phyloP scores from a whole-genome alignment of 148 eudicot genomes.

The Rheum nobile region DNA sequence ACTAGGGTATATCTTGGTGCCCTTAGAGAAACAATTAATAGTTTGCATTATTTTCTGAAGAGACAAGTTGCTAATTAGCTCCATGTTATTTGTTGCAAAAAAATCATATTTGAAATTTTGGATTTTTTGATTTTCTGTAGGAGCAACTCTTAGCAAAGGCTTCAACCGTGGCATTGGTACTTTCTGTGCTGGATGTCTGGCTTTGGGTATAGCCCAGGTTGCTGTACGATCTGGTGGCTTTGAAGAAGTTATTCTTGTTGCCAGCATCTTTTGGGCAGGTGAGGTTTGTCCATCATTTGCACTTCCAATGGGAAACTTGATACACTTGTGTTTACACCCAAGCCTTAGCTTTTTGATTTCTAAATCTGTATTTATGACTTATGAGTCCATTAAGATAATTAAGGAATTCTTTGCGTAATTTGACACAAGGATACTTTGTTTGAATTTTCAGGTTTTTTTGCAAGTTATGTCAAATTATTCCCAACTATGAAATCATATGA shows the following conservation, averaged over 20 bases:
- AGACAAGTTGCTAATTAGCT: too few relatives aligned
- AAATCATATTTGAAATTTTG: not conserved
- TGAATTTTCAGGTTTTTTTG: constrained; percentile 28
- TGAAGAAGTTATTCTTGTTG: constrained; percentile 22
- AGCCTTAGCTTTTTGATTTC: not conserved
- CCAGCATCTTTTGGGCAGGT: constrained; percentile 38
- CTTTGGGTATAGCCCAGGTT: constrained; percentile 42
- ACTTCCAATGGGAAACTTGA: not conserved
- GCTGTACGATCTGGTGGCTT: constrained; percentile 19
- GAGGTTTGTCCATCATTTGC: not conserved
- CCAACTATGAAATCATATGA: constrained; percentile 37
- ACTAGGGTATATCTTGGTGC: too few relatives aligned
- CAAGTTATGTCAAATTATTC: constrained; percentile 33
- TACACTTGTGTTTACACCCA: not conserved
- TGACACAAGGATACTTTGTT: not conserved
- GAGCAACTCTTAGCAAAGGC: constrained; percentile 50
- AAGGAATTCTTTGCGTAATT: not conserved
- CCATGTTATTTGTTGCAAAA: not conserved
- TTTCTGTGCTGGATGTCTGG: constrained; percentile 38
- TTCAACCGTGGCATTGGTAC: constrained; percentile 46
- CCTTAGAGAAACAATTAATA: too few relatives aligned
- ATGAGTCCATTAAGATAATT: not conserved
- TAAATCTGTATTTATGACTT: not conserved
- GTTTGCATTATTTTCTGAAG: too few relatives aligned
- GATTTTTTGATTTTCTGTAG: constrained; percentile 14